phyloP scores from a whole-genome alignment of 768 basidiomycete genomes.

The Termitomyces sp. region DNA sequence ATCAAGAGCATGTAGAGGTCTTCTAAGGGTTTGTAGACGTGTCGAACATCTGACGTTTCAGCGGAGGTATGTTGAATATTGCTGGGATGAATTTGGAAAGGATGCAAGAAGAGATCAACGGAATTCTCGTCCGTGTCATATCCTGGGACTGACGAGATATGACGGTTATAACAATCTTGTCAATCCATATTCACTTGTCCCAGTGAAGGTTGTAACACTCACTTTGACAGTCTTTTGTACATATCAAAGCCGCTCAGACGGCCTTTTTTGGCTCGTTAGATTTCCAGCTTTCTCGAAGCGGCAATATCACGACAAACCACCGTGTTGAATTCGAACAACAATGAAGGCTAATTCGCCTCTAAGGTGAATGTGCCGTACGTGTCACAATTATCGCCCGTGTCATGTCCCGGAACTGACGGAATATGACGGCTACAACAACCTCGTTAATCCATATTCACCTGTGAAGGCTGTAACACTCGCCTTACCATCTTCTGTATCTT shows the following conservation, averaged over 20 bases:
- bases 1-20: slow-evolving; percentile 96
- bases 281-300: background rate
- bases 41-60: no score
- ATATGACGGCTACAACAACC: no score
- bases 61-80: slow-evolving; percentile 92
- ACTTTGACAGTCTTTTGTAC: slow-evolving; percentile 50
- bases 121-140: slow-evolving; percentile 87
- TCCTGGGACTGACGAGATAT: slow-evolving; percentile 87
- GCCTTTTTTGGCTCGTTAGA: slow-evolving; percentile 46
- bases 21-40: slow-evolving; percentile 54
- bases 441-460: no score
- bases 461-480: no score
- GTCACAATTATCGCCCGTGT: no score
- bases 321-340: no score
- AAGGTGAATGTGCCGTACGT: no score
- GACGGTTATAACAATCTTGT: slow-evolving; percentile 56
- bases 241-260: slow-evolving; percentile 91
- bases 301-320: slow-evolving; percentile 3
- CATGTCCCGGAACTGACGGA: no score
- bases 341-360: no score
- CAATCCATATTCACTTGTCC: background rate
- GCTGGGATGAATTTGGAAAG: slow-evolving; percentile 97
- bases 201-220: background rate
- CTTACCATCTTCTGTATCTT: no score
- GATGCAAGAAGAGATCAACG: slow-evolving; percentile 93